A percentile compares a stretch with the other conserved stretches of the same genome.
phyloP scores from a whole-genome alignment of 2,329 filamentous ascomycete species.

The Rhinocladiella mackenziei region DNA sequence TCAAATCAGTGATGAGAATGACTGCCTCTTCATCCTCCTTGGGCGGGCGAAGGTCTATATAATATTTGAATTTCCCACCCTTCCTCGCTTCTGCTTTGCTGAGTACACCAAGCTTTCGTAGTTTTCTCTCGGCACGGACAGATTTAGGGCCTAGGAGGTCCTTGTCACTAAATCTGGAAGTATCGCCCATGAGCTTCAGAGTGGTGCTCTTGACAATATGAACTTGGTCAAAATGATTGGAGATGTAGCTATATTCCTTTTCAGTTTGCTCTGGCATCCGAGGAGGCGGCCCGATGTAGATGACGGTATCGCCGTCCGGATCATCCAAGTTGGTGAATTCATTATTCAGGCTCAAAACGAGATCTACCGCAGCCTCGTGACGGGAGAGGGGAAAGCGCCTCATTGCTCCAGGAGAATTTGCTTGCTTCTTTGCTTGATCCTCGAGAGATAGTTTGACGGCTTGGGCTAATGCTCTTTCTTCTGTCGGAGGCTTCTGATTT shows the following conservation, averaged over 20 bases:
- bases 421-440: neutral
- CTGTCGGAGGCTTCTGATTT: too few species aligned
- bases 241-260: slow-evolving; percentile 20
- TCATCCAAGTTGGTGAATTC: slow-evolving; percentile 23
- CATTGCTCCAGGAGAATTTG: neutral
- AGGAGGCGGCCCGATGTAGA: slow-evolving; percentile 37
- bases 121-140: slow-evolving; percentile 26
- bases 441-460: slow-evolving; percentile 15
- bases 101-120: slow-evolving; percentile 17
- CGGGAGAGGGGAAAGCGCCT: too few species aligned
- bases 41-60: slow-evolving; percentile 62
- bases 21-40: slow-evolving; percentile 60
- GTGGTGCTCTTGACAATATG: slow-evolving; percentile 36
- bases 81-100: slow-evolving; percentile 8
- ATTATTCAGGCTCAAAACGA: slow-evolving; percentile 24
- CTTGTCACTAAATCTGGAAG: slow-evolving; percentile 30
- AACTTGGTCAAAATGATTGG: slow-evolving; percentile 28
- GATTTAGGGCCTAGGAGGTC: slow-evolving; percentile 32
- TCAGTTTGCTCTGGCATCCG: slow-evolving; percentile 18
- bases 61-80: slow-evolving; percentile 45
- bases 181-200: slow-evolving; percentile 31
- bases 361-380: neutral
- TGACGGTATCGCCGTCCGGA: slow-evolving; percentile 37
- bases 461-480: slow-evolving; percentile 7
- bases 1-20: slow-evolving; percentile 56